Evolutionary conservation across 1,139 yeast genomes (phyloP), one percentile per base, ranked within the genome.

Genomic region (Pichia sp.): DNA sequence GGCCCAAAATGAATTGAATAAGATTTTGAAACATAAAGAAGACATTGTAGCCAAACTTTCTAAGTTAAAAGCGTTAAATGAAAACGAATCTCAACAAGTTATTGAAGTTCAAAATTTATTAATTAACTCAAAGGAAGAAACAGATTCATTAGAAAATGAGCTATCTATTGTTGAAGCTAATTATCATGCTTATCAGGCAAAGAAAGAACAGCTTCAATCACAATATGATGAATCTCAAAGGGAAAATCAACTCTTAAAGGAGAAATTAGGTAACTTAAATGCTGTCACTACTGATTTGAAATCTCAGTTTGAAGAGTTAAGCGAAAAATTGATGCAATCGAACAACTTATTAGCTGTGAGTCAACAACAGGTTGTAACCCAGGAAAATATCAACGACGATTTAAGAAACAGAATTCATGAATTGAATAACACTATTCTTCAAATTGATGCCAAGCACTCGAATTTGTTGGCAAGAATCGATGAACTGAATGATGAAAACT

Each of bases 141-240:
- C 84, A 10, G 86, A 81, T 50, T 75, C 80, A 44, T 71, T 90
- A 53, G 73, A 85, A 55, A 78, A 86, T 43, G 95, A 90, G 55
- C 72, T 86, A 3, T 78, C 88, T 1, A 73, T 86, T 41, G 75
- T 88, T 2, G 95, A 90, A 61, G 95, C 95, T 7, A 84, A 80
- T 52, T 75, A 78, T 53, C 83, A 85, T 58, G 81, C 87, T 10
- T 74, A 85, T 39, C 84, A 85, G 48, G 60, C 79, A 1, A 81
- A 85, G 54, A 72, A 84, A 53, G 79, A 79, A 52, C 77, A 76
- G 43, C 69, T 80, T 43, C 83, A 82, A 54, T 61, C 73, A 7
- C 73, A 75, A 27, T 69, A 81, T 49, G 85, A 81, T 46, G 75
- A 73, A 41, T 73, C 84, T 28, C 90, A 84, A 61, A 77, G 79